A percentile compares a stretch with the other conserved stretches of the same genome.
Conservation (phyloP, 2,329 filamentous ascomycete species). For the Emergomyces africanus region DNA sequence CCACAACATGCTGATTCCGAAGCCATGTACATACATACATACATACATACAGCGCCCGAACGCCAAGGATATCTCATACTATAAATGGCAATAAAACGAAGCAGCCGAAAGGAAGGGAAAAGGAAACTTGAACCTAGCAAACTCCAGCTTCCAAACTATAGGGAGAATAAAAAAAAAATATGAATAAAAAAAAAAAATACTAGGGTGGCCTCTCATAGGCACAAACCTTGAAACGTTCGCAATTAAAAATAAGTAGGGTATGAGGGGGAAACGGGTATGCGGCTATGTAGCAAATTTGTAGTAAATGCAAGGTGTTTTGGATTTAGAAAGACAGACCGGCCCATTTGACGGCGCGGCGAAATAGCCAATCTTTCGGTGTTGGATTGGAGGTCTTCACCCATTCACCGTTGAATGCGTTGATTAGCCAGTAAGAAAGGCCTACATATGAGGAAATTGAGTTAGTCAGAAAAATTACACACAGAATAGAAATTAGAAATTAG, state of each 20-base stretch:
- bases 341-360: constrained; percentile 8
- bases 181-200: no score
- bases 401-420: constrained; percentile 96
- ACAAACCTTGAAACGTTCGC: neutral
- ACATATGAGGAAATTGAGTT: neutral
- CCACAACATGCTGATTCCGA: neutral
- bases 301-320: neutral
- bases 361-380: constrained; percentile 29
- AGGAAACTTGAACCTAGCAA: neutral
- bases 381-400: constrained; percentile 55
- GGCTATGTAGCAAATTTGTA: neutral
- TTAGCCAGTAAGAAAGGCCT: constrained; percentile 60
- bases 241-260: neutral
- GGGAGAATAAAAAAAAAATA: no score
- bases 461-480: neutral
- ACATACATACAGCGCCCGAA: neutral
- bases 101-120: neutral
- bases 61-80: neutral
- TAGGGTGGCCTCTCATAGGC: no score
- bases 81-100: neutral
- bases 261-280: neutral
- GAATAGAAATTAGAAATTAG: neutral
- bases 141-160: neutral
- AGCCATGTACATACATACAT: no score
- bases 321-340: neutral